Evolutionary conservation across 2,329 filamentous ascomycete species (phyloP).

Genomic region (Colletotrichum acutatum): DNA sequence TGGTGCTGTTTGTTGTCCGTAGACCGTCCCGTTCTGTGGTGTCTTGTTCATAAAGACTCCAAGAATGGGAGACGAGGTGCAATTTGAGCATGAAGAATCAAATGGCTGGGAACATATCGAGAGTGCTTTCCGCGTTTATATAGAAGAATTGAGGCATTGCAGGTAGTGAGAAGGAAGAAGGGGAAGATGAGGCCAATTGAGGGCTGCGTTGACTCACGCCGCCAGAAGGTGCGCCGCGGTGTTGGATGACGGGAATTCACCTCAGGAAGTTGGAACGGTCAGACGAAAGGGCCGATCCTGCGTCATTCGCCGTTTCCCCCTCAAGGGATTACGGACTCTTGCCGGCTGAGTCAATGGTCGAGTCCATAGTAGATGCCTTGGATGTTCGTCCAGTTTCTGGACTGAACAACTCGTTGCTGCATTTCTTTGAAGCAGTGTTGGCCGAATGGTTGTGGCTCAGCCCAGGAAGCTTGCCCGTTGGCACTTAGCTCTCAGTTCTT

Average conservation of each 20-base stretch:
- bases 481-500: not conserved
- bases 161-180: not conserved
- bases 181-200: not conserved
- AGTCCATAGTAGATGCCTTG: not conserved
- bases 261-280: not conserved
- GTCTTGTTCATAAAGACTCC: not conserved
- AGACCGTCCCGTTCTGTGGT: not conserved
- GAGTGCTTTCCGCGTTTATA: not conserved
- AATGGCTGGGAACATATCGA: not conserved
- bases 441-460: not conserved
- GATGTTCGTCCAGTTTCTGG: not conserved
- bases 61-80: not conserved
- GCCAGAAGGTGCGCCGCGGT: not conserved
- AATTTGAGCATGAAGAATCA: not conserved
- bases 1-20: not conserved
- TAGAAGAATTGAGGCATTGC: not conserved
- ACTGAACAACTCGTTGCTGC: not conserved
- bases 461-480: not conserved
- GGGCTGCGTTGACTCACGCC: slow-evolving; percentile 3
- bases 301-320: not conserved
- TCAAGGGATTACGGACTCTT: not conserved
- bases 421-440: not conserved
- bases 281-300: not conserved
- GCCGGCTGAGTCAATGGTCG: not conserved
- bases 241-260: not conserved